Evolutionary conservation across 345 rosid genomes (phyloP).

Genomic region (Sisymbrium altissimum): DNA sequence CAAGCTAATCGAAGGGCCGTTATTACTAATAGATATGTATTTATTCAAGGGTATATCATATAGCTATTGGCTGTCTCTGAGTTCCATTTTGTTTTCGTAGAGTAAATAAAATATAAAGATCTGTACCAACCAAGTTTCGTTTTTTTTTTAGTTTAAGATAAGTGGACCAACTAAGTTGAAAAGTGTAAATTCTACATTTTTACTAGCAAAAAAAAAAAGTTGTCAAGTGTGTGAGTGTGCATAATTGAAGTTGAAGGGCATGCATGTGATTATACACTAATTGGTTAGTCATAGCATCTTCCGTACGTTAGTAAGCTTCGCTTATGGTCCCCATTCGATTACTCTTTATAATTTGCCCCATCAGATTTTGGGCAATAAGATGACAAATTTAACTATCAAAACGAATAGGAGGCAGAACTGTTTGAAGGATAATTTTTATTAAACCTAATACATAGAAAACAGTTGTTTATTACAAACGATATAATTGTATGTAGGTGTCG

Average conservation of each 20-base stretch:
- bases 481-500: constrained; percentile 12
- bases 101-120: background rate
- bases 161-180: constrained; percentile 28
- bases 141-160: background rate
- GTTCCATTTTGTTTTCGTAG: constrained; percentile 3
- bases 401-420: background rate
- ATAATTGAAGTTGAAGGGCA: constrained; percentile 23
- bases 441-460: background rate
- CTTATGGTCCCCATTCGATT: constrained; percentile 20
- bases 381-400: constrained; percentile 24
- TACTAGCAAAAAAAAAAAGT: constrained; percentile 12
- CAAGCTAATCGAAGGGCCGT: constrained; percentile 21
- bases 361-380: constrained; percentile 13
- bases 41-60: constrained; percentile 9
- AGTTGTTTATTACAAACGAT: constrained; percentile 12
- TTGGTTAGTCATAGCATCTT: constrained; percentile 40
- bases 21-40: background rate
- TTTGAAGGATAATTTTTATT: background rate
- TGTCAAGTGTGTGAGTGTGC: constrained; percentile 18
- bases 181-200: constrained; percentile 9
- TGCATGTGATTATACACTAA: constrained; percentile 36
- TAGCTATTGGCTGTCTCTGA: constrained; percentile 25
- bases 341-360: background rate
- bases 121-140: constrained; percentile 17
- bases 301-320: constrained; percentile 32